Conservation (phyloP, 2,329 filamentous ascomycete genomes). For the Esteya vermicola region DNA sequence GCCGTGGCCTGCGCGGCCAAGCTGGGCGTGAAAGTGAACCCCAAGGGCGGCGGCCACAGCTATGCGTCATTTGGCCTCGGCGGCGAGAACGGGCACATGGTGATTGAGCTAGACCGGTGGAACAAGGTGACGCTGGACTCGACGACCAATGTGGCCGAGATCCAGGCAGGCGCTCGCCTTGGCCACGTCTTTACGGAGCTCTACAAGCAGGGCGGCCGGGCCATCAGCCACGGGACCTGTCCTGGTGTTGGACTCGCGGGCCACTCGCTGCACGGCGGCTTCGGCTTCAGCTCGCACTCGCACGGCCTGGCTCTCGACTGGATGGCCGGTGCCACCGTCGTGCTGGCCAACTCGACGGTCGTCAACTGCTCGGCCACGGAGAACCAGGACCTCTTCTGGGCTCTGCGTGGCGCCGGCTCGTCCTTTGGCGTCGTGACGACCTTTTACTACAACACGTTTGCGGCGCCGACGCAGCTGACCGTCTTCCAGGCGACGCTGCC, state of each 20-base stretch:
- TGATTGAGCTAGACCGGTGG: slow-evolving; percentile 31
- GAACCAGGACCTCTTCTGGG: slow-evolving; percentile 28
- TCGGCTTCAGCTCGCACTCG: slow-evolving; percentile 22
- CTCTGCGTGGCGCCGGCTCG: slow-evolving; percentile 25
- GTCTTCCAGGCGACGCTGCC: slow-evolving; percentile 14
- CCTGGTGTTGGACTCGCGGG: slow-evolving; percentile 28
- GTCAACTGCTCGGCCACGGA: slow-evolving; percentile 18
- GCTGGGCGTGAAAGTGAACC: slow-evolving; percentile 28
- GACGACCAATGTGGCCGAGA: slow-evolving; percentile 23
- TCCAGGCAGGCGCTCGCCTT: slow-evolving; percentile 34
- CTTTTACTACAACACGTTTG: slow-evolving; percentile 24
- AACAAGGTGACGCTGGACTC: slow-evolving; percentile 26
- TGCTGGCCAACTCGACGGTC: slow-evolving; percentile 20
- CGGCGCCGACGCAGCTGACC: slow-evolving; percentile 19
- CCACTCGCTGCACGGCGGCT: slow-evolving; percentile 25
- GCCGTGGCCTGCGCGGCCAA: slow-evolving; percentile 29
- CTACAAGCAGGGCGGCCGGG: slow-evolving; percentile 22
- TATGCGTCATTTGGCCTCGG: slow-evolving; percentile 34
- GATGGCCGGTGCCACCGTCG: slow-evolving; percentile 20
- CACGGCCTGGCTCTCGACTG: slow-evolving; percentile 21
- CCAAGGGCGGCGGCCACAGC: slow-evolving; percentile 35
- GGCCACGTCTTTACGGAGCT: slow-evolving; percentile 29
- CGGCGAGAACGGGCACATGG: slow-evolving; percentile 31
- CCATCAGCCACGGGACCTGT: slow-evolving; percentile 36
- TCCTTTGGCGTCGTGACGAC: slow-evolving; percentile 26